Percentiles rank a stretch among this genome's conserved stretches.
Conservation (phyloP, 768 basidiomycete genomes). For the Russula emetica region DNA sequence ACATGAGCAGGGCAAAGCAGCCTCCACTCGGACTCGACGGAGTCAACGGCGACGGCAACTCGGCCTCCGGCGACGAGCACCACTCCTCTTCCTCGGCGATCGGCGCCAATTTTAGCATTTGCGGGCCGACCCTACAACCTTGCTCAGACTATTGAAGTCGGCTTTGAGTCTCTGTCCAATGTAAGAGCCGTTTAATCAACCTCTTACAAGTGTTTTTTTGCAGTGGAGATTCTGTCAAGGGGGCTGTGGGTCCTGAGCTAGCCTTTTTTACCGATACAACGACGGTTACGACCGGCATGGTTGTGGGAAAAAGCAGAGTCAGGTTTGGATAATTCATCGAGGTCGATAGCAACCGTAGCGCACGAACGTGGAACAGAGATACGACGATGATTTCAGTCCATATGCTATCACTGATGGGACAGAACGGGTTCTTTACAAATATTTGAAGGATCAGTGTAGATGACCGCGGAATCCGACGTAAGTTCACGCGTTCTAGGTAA, state of each 20-base stretch:
- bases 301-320: not conserved
- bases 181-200: not conserved
- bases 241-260: not conserved
- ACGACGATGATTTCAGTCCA: no score
- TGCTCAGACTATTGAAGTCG: not conserved
- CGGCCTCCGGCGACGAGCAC: not conserved
- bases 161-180: not conserved
- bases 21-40: not conserved
- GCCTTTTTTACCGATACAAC: not conserved
- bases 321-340: not conserved
- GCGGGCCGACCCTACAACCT: no score
- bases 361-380: no score
- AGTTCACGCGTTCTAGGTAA: not conserved
- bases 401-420: no score
- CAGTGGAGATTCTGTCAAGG: not conserved
- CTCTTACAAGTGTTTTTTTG: not conserved
- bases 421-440: not conserved
- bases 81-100: not conserved
- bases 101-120: not conserved
- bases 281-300: not conserved
- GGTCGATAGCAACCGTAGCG: not conserved
- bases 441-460: not conserved
- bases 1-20: slow-evolving; percentile 27
- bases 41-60: not conserved
- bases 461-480: not conserved